Evolutionary conservation across 78 protist genomes (phyloP).

Genomic region (Dictyostelium purpureum): DNA sequence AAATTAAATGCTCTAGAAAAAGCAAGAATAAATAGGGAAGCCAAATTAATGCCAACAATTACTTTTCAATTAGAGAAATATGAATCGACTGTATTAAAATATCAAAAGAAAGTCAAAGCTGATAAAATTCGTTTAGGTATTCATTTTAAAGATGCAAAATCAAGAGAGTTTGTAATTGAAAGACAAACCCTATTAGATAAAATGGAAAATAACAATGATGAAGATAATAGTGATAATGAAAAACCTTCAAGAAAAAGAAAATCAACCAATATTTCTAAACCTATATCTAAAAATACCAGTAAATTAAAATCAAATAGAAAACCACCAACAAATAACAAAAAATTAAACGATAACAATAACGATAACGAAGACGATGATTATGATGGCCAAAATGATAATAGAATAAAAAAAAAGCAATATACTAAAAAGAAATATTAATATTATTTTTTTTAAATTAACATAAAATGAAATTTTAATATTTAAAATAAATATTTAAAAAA

Average conservation of each 20-base stretch:
- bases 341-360: too few species aligned
- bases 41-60: constrained; percentile 30
- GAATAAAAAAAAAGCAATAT: too few species aligned
- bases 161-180: constrained; percentile 18
- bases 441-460: too few species aligned
- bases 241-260: background rate
- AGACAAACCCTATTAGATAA: background rate
- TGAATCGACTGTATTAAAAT: constrained; percentile 26
- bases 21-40: constrained; percentile 19
- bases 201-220: background rate
- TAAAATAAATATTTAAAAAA: too few species aligned
- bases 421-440: too few species aligned
- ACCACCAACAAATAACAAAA: too few species aligned
- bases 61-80: constrained; percentile 11
- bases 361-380: too few species aligned
- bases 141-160: constrained; percentile 18
- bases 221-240: background rate
- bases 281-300: too few species aligned
- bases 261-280: background rate
- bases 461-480: too few species aligned
- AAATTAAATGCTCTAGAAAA: background rate
- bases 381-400: too few species aligned
- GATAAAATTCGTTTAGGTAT: background rate
- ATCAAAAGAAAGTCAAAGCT: constrained; percentile 52
- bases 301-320: too few species aligned